Conservation (phyloP, 2,329 filamentous ascomycete species). For the Trichoderma sp. region DNA sequence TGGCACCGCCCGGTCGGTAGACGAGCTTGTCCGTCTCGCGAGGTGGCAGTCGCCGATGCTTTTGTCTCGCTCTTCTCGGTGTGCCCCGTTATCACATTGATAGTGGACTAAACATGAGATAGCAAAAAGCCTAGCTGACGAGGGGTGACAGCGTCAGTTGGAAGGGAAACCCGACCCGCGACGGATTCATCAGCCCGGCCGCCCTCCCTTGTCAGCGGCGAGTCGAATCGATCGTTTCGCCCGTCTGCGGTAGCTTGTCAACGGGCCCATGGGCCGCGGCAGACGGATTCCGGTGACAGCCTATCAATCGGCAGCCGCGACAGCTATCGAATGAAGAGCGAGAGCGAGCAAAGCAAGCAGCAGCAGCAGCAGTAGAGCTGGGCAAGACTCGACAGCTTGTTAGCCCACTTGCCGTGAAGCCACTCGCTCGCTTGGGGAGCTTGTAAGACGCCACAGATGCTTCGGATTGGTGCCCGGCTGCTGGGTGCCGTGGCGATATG, state of each 20-base stretch:
- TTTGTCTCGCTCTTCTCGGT: neutral
- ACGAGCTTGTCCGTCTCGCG: neutral
- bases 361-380: too few species aligned
- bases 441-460: slow-evolving; percentile 20
- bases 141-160: too few species aligned
- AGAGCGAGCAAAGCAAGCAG: neutral
- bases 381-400: too few species aligned
- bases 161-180: too few species aligned
- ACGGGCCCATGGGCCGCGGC: neutral
- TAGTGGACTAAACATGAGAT: too few species aligned
- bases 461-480: slow-evolving; percentile 20
- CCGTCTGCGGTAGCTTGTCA: neutral
- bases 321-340: neutral
- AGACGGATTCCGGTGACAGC: slow-evolving; percentile 18
- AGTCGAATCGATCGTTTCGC: neutral
- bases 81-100: too few species aligned
- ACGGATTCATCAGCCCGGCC: neutral
- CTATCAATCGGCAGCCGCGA: slow-evolving; percentile 6
- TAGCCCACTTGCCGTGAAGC: neutral
- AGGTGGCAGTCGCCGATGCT: neutral
- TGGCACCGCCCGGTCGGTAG: neutral
- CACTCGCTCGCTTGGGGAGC: slow-evolving; percentile 1
- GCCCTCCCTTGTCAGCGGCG: neutral
- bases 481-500: slow-evolving; percentile 10
- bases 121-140: too few species aligned